These are phyloP conservation scores for Puccinia coronata DNA, from an alignment of 1,284 basidiomycete genomes.

Conservation along the genomic window DNA sequence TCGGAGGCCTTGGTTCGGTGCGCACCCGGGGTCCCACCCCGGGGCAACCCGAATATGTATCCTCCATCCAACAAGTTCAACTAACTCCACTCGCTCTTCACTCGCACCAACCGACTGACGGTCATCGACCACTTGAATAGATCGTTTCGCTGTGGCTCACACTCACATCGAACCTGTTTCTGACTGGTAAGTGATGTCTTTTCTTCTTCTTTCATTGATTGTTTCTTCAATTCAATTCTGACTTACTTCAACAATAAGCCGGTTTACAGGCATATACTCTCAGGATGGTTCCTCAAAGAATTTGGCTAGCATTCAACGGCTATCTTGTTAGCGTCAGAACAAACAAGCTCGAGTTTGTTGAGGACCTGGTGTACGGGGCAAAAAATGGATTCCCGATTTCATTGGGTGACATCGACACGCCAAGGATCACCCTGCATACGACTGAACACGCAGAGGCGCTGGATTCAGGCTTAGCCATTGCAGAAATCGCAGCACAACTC, in stretches of 20 bases:
- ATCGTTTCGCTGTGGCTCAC: too few relatives aligned
- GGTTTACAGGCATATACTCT: background rate
- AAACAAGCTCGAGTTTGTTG: background rate
- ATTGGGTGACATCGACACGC: background rate
- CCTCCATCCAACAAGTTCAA: too few relatives aligned
- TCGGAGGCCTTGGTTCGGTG: too few relatives aligned
- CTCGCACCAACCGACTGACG: too few relatives aligned
- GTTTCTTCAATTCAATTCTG: constrained; percentile 3
- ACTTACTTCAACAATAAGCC: background rate
- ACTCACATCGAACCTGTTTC: too few relatives aligned
- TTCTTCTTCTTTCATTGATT: background rate
- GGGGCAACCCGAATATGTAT: too few relatives aligned
- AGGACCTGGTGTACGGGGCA: background rate
- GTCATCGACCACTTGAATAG: too few relatives aligned
- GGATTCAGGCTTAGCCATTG: background rate
- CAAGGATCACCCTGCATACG: too few relatives aligned
- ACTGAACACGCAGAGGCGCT: constrained; percentile 12
- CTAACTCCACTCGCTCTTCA: too few relatives aligned
- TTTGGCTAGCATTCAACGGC: background rate
- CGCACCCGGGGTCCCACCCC: too few relatives aligned
- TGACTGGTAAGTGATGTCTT: background rate
- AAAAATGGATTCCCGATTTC: background rate
- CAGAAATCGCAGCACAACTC: background rate
- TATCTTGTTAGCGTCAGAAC: background rate
- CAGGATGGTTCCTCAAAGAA: background rate